Base-by-base conservation (phyloP, 768 basidiomycete genomes). In the Mycena rosella region DNA sequence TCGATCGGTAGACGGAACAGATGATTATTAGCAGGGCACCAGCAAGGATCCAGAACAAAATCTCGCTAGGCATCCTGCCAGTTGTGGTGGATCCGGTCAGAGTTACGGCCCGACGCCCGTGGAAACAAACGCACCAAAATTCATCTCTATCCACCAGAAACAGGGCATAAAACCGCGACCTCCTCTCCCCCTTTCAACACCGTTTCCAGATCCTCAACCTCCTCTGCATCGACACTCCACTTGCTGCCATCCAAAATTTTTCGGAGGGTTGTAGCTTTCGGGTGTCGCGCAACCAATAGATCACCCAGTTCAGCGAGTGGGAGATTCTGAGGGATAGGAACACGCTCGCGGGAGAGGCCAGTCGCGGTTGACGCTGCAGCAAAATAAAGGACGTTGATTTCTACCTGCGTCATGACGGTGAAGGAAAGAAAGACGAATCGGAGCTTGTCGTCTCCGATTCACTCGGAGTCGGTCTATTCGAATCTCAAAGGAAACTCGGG, bases 151-250 rank as follows among this genome's bases (percentile, higher is more conserved):
- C 93, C 93, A 6, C 94, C 94, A 58, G 91, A 93, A 0, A 95
- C 93, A 11, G 92, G 93, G 70, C 91, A 91, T 47, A 95, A 95
- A 27, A 95, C 84, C 17, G 89, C 92, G 10, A 94, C 87, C 72
- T 92, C 90, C 76, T 95, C 92, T 24, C 92, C 93, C 14, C 91
- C 91, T 49, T 77, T 83, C 51, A 95, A 76, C 15, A 87, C 78
- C 0, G 68, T 66, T n/a, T 81, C 79, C 3, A 85, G 84, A 66
- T 89, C 83, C 15, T 90, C 87, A 2, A 93, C 85, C 91, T 94
- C 94, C 78, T 93, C 92, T 58, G 85, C 90, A 73, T 94, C 81
- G 15, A 95, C 91, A 73, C 93, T 93, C 93, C 94, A 94, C 75
- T 86, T 86, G 70, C 89, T 90, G 34, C 82, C 79, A 52, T 84